A percentile compares a stretch with the other conserved stretches of the same genome.
Evolutionary conservation across 1,139 yeast genomes (phyloP).

Genomic region (Meyerozyma guilliermondii): DNA sequence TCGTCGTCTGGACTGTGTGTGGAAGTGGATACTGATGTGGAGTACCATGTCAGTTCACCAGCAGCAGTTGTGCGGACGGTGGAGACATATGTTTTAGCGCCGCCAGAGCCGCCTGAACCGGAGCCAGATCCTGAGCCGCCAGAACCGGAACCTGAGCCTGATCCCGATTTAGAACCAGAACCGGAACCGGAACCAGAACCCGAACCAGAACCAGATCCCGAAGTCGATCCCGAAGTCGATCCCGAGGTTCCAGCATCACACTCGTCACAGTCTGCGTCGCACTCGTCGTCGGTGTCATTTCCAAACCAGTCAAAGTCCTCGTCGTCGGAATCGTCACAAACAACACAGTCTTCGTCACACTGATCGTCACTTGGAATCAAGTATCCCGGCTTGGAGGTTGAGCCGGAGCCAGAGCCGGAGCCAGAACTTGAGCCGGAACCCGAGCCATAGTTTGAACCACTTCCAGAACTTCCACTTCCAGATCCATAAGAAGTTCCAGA

Average conservation of each 20-base stretch:
- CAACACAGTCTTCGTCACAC: constrained; percentile 2
- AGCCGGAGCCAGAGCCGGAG: constrained; percentile 2
- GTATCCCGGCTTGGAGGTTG: background rate
- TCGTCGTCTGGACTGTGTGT: background rate
- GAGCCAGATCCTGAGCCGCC: constrained; percentile 1
- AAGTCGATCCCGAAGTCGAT: no score
- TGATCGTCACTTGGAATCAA: constrained; percentile 1
- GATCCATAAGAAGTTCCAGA: constrained; percentile 1
- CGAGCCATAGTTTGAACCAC: constrained; percentile 1
- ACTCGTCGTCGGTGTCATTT: constrained; percentile 9
- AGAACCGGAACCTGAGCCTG: constrained; percentile 2
- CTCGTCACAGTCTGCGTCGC: constrained; percentile 2
- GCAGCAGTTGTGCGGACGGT: background rate
- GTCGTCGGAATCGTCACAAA: constrained; percentile 1
- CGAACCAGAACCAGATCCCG: background rate
- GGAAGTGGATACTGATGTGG: background rate
- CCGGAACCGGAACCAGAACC: background rate
- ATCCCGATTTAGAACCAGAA: background rate
- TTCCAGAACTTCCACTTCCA: constrained; percentile 5
- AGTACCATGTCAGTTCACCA: background rate
- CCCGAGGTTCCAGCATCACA: background rate
- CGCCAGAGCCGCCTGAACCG: background rate
- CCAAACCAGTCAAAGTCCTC: constrained; percentile 8
- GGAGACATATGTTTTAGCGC: background rate
- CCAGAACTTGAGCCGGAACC: constrained; percentile 3